These are phyloP conservation scores for Saccharomyces paradoxus DNA, from an alignment of 805 yeast species.

Conservation along the genomic window DNA sequence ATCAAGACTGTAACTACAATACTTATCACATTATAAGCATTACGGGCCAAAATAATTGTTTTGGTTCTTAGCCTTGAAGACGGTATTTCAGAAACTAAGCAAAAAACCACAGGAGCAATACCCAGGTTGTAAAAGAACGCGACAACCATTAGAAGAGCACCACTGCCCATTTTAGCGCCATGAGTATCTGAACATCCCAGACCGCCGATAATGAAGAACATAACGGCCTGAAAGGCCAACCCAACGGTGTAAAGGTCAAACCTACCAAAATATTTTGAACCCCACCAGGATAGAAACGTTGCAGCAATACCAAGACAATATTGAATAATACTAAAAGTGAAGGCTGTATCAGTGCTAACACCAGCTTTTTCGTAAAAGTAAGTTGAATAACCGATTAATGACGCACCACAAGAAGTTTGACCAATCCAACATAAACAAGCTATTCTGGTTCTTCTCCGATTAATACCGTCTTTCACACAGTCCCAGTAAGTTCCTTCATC, in stretches of 20 bases:
- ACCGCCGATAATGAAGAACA: conserved; percentile 39
- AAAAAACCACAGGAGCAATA: conserved; percentile 38
- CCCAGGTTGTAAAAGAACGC: conserved; percentile 40
- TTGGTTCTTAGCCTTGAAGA: conserved; percentile 36
- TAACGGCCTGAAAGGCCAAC: conserved; percentile 20
- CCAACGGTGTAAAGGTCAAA: conserved; percentile 9
- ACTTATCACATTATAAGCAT: conserved; percentile 28
- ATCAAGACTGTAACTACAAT: conserved; percentile 33
- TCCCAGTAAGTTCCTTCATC: no score
- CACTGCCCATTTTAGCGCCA: conserved; percentile 38
- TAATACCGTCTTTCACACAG: no score
- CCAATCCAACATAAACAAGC: no score
- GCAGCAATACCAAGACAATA: no score
- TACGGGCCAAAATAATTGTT: conserved; percentile 36
- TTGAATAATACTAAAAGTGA: no score
- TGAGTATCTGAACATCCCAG: conserved; percentile 25
- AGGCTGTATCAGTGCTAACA: no score
- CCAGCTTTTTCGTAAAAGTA: no score
- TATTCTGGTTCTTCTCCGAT: no score
- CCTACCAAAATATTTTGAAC: no score
- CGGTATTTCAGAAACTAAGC: conserved; percentile 37
- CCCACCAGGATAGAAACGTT: no score
- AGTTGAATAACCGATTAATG: conserved; percentile 43
- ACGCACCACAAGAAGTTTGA: no score
- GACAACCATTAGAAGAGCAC: conserved; percentile 39